Conservation (phyloP, 2,329 filamentous ascomycete genomes). For the Chaetomium olivaceum region DNA sequence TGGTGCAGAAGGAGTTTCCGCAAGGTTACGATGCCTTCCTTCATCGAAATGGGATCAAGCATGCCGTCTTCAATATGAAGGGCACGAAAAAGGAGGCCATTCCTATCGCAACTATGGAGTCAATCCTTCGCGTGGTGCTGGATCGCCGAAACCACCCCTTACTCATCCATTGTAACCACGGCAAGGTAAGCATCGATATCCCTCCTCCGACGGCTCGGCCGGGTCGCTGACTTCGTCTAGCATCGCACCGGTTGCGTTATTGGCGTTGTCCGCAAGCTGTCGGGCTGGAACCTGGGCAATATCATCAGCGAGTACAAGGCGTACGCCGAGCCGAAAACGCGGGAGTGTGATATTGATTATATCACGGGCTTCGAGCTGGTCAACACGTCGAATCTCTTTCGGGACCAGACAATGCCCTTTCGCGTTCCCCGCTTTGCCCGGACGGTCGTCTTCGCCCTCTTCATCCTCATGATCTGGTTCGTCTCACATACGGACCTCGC, state of each 20-base stretch:
- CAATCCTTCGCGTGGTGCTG: slow-evolving; percentile 70
- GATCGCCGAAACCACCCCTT: slow-evolving; percentile 75
- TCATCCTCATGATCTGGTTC: slow-evolving; percentile 48
- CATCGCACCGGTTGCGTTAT: slow-evolving; percentile 91
- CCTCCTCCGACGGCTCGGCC: background rate
- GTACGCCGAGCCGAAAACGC: slow-evolving; percentile 62
- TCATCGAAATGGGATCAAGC: slow-evolving; percentile 64
- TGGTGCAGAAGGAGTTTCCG: slow-evolving; percentile 63
- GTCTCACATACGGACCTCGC: slow-evolving; percentile 41
- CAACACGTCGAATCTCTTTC: slow-evolving; percentile 40
- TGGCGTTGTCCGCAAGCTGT: slow-evolving; percentile 72
- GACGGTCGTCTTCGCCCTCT: slow-evolving; percentile 45
- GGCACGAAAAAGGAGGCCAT: slow-evolving; percentile 85
- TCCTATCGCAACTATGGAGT: slow-evolving; percentile 64
- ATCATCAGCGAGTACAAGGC: slow-evolving; percentile 73
- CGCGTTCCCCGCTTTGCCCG: slow-evolving; percentile 44
- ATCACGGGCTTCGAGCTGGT: slow-evolving; percentile 52
- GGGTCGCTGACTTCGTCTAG: slow-evolving; percentile 40
- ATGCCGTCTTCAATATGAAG: slow-evolving; percentile 74
- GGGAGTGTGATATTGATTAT: slow-evolving; percentile 62
- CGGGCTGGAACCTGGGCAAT: slow-evolving; percentile 62
- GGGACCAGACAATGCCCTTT: slow-evolving; percentile 30
- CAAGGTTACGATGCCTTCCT: slow-evolving; percentile 63
- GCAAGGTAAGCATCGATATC: slow-evolving; percentile 57
- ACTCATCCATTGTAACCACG: slow-evolving; percentile 90